phyloP scores from a whole-genome alignment of 2,329 filamentous ascomycete species.

The Coniochaeta sp. region DNA sequence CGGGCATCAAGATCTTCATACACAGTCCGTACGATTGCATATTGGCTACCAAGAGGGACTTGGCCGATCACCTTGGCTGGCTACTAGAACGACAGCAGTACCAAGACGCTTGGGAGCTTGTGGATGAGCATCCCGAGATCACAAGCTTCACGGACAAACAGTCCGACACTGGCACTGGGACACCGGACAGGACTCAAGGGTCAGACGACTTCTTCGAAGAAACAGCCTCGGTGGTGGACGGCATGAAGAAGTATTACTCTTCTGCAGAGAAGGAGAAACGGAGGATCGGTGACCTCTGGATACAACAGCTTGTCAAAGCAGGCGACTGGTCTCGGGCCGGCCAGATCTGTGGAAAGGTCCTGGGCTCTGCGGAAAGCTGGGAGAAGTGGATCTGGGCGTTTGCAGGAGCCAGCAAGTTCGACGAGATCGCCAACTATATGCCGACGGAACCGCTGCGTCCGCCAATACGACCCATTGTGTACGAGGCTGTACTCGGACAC shows the following conservation, averaged over 20 bases:
- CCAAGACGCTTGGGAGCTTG: constrained; percentile 77
- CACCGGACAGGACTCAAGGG: constrained; percentile 24
- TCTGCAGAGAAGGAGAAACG: constrained; percentile 80
- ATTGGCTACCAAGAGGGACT: constrained; percentile 79
- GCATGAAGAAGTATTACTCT: constrained; percentile 50
- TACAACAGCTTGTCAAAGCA: constrained; percentile 72
- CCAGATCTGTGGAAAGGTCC: constrained; percentile 71
- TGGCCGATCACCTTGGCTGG: constrained; percentile 81
- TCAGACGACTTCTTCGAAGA: constrained; percentile 70
- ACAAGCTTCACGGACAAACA: constrained; percentile 35
- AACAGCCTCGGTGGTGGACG: constrained; percentile 52
- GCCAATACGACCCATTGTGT: constrained; percentile 71
- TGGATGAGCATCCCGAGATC: constrained; percentile 81
- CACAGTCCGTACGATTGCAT: constrained; percentile 96
- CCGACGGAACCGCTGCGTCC: constrained; percentile 71
- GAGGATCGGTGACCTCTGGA: constrained; percentile 86
- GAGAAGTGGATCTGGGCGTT: constrained; percentile 96
- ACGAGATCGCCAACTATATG: constrained; percentile 82
- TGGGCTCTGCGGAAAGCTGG: constrained; percentile 75
- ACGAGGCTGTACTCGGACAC: constrained; percentile 82
- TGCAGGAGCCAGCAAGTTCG: constrained; percentile 75
- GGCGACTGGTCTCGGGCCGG: constrained; percentile 74
- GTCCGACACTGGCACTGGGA: constrained; percentile 27
- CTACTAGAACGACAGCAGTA: constrained; percentile 75
- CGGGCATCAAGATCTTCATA: constrained; percentile 71